Evolutionary conservation across 345 rosid genomes (phyloP), one percentile per base, ranked within the genome.

Genomic region (Salix viminalis): DNA sequence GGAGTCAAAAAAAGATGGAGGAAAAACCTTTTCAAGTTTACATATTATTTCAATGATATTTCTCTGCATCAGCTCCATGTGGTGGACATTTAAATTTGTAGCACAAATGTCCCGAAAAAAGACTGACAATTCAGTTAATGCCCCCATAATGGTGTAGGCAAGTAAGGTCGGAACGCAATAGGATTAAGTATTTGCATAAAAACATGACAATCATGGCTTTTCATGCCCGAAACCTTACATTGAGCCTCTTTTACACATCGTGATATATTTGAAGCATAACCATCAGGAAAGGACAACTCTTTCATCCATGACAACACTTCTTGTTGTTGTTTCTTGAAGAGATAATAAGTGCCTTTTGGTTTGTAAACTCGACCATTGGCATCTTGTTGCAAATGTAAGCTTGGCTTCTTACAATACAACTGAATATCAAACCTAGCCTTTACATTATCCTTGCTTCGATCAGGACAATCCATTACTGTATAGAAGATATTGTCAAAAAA

Each of bases 201-300:
- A 5, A 74, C 19, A 26, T 74, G 71, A 15, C 65, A 44, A 16
- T 65, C 72, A 48, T 75, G 65, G 18, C 65, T 44, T 21, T 75
- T 75, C 19, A 75, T 4, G 2, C 46, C 48, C 1, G 23, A 36
- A 4, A 75, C 4, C 18, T 75, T 75, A 14, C 6, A 12, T 15
- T 44, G 24, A 3, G 11, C 0, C 24, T 26, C 2, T 9, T 66
- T 65, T 7, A 75, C 41, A 48, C 71, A 75, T 5, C 16, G 15
- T 8, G 42, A 65, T 0, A 75, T 26, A 19, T 75, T 75, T 4
- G 61, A 65, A 7, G 60, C 37, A 65, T 75, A 75, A 24, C 61
- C 42, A 65, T 75, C 48, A n/a, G 28, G 42, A 28, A 65, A 44
- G 39, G 2, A 73, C n/a, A 56, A 39, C 15, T 21, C 7, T 60